Evolutionary conservation across 1,284 basidiomycete species (phyloP).

Genomic region (Erythrobasidium hasegawianum): DNA sequence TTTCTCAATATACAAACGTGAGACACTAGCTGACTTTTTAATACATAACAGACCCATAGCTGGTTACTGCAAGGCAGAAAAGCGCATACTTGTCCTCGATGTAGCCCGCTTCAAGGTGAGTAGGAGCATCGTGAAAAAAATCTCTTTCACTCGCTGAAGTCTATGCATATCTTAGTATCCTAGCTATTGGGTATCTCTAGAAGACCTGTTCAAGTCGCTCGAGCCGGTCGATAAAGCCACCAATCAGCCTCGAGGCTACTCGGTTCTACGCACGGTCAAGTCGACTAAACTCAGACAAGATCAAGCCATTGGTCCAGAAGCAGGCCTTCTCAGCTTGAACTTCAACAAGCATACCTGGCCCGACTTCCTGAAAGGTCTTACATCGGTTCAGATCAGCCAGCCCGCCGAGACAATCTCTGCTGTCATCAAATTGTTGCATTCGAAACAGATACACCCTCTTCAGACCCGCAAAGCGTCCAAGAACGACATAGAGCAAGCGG

Average conservation of each 20-base stretch:
- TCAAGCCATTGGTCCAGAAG: neutral
- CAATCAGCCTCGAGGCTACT: conserved; percentile 42
- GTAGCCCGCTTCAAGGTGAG: conserved; percentile 44
- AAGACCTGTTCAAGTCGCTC: conserved; percentile 41
- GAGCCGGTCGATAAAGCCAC: conserved; percentile 43
- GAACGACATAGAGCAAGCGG: neutral
- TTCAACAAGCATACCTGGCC: neutral
- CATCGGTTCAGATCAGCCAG: neutral
- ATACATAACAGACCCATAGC: conserved; percentile 35
- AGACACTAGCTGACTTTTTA: neutral
- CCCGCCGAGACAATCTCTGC: neutral
- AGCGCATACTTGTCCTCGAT: conserved; percentile 40
- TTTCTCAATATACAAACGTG: neutral
- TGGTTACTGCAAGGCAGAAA: conserved; percentile 37
- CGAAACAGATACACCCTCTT: neutral
- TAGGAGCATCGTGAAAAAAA: conserved; percentile 16
- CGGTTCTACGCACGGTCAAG: conserved; percentile 29
- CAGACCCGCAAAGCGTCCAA: neutral
- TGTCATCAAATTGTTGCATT: neutral
- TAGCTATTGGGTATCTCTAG: conserved; percentile 37
- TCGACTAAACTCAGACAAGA: neutral
- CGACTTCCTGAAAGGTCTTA: neutral
- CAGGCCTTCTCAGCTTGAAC: neutral
- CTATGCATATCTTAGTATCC: conserved; percentile 9
- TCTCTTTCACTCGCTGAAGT: conserved; percentile 35